Evolutionary conservation across 768 basidiomycete species (phyloP), one percentile per base, ranked within the genome.

Genomic region (Gautieria morchelliformis): DNA sequence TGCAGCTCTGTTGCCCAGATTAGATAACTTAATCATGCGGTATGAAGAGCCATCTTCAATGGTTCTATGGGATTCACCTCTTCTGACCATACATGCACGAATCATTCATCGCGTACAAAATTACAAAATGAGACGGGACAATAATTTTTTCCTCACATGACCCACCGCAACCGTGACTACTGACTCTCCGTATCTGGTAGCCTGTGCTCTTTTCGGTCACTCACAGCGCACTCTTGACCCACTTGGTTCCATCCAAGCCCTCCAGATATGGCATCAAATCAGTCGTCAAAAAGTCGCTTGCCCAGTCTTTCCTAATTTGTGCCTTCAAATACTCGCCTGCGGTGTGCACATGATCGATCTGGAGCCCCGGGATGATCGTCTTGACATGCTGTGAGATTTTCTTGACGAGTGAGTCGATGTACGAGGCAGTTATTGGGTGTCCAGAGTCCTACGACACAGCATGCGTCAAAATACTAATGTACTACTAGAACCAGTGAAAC

Each of bases 41-140:
- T 98, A 84, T 63, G 96, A 99, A 72, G 96, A 98, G 64, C 96
- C 96, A 0, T 93, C 91, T 0, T 94, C 93, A 4, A 94, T 94
- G 87, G 94, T 90, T n/a, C 83, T 96, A 50, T 99, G 95, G 95
- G 95, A 99, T 69, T 89, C 95, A 0, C 95, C 96, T 0, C 78
- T 98, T 42, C 89, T 96, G 68, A 92, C 89, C n/a, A 3, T 20
- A 48, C 46, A 48, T 20, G 27, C 20, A 14, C 3, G 4, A 30
- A 14, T 52, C 19, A 37, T 20, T 30, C 20, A 20, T 52, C 2
- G 20, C 15, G 33, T 52, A 30, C 50, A 52, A 32, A 52, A n/a
- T 19, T 37, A 32, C 24, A 30, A 52, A 37, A 9, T 5, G 14
- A 52, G 20, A 32, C 2, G 12, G 4, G 14, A 33, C 14, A 52